Percentiles rank a stretch among this genome's conserved stretches.
Evolutionary conservation across 352 stramenopile species (phyloP).

Genomic region (Phytophthora litchii): DNA sequence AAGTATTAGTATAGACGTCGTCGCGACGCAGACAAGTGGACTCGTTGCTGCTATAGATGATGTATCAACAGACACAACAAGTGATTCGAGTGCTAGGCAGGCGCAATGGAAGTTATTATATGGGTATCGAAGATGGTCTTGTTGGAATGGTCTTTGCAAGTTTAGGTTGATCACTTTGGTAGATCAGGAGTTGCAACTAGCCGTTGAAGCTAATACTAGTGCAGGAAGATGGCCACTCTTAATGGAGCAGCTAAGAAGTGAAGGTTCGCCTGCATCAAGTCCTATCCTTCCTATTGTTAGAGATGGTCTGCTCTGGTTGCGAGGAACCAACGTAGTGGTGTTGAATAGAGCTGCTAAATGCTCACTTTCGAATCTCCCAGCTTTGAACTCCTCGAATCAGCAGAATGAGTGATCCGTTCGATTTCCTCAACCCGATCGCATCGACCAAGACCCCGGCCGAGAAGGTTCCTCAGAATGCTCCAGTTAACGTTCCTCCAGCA

Average conservation of each 20-base stretch:
- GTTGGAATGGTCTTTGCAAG: background rate
- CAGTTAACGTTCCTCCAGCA: slow-evolving; percentile 33
- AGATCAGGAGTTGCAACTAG: background rate
- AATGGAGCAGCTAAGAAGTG: slow-evolving; percentile 18
- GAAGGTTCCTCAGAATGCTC: slow-evolving; percentile 35
- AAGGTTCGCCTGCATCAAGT: slow-evolving; percentile 4
- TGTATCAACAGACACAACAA: slow-evolving; percentile 19
- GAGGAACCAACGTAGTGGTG: too few species aligned
- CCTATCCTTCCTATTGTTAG: slow-evolving; percentile 26
- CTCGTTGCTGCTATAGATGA: slow-evolving; percentile 20
- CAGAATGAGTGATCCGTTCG: slow-evolving; percentile 76
- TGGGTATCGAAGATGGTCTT: slow-evolving; percentile 7
- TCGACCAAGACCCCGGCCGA: slow-evolving; percentile 64
- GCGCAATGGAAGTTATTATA: slow-evolving; percentile 38
- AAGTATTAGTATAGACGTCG: slow-evolving; percentile 41
- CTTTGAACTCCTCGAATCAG: slow-evolving; percentile 12
- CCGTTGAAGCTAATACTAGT: slow-evolving; percentile 14
- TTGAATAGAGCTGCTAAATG: background rate
- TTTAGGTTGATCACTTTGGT: background rate
- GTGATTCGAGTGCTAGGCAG: slow-evolving; percentile 23
- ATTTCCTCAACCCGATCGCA: slow-evolving; percentile 76
- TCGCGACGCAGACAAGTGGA: slow-evolving; percentile 17
- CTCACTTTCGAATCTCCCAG: slow-evolving; percentile 31
- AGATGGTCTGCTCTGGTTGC: background rate
- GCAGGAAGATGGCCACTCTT: background rate